Base-by-base conservation (phyloP, 2,329 filamentous ascomycete species). In the Orbilia javanica region DNA sequence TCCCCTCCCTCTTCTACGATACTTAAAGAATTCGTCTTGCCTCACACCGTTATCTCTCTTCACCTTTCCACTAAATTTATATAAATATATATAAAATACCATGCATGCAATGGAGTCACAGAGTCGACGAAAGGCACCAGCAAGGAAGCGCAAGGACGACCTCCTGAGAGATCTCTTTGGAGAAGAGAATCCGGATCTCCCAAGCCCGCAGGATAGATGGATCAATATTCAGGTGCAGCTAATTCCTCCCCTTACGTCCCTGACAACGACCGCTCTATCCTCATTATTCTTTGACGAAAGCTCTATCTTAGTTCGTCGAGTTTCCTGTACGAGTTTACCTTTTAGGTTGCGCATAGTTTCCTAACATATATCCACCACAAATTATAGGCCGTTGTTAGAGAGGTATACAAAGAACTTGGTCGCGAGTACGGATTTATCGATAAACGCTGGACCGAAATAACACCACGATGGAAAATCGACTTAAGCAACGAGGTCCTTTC, bases 391-490 rank as follows among this genome's bases (percentile, higher is more conserved):
- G 73, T 77, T 44, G 73, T 77, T 39, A 70, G 73, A 71, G 73
- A 77, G 27, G 73, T 77, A 18, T 77, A 77, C 34, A 77, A 77
- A 42, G 66, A 77, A n/a, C 73, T 77, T n/a, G 73, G 73, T 36
- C 73, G 73, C 50, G 73, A 77, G 31, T 71, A 77, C 65, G 73
- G 73, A 60, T 77, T 77, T 29, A 77, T 77, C 66, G 73, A 77
- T 55, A 77, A 77, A 67, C 73, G 73, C 57, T 77, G 73, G 73
- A 77, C 73, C 13, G 73, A 77, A 67, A 77, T 77, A 29, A 77
- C 73, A 57, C 73, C 73, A 34, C 73, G 73, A 48, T 77, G 66
- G 67, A 77, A 77, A 48, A 77, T 77, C 42, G 73, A 77, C 46
- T 55, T 77, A 18, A 71, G 73, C 73, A 71, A 70, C 42, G 73